A percentile compares a stretch with the other conserved stretches of the same genome.
Evolutionary conservation across 805 yeast species (phyloP).

Genomic region (Metschnikowia matae): DNA sequence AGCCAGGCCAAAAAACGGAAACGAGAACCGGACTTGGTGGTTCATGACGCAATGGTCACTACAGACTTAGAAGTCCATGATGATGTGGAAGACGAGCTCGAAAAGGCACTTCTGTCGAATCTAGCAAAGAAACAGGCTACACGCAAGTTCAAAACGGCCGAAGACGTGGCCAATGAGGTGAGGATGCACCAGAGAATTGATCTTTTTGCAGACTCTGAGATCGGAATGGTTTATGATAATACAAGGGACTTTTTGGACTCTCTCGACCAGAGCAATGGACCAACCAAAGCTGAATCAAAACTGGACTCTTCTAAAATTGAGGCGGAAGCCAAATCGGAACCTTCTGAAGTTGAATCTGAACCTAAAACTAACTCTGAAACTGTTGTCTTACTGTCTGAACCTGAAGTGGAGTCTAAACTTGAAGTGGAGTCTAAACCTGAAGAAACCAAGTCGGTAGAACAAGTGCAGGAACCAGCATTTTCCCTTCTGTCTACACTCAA

Average conservation of each 20-base stretch:
- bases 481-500: conserved; percentile 15
- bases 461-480: not conserved
- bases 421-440: not conserved
- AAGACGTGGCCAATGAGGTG: conserved; percentile 38
- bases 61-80: conserved; percentile 18
- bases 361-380: no score
- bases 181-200: conserved; percentile 19
- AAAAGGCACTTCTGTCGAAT: conserved; percentile 27
- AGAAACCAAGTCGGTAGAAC: not conserved
- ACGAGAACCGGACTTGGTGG: conserved; percentile 24
- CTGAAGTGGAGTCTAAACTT: not conserved
- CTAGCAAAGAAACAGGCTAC: conserved; percentile 25
- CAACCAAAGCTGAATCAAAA: not conserved
- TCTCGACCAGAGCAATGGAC: conserved; percentile 5
- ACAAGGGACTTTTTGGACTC: conserved; percentile 38
- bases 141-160: conserved; percentile 26
- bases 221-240: conserved; percentile 27
- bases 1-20: conserved; percentile 8
- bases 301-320: not conserved
- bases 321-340: not conserved
- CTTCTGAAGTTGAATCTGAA: not conserved
- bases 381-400: no score
- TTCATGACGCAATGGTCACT: conserved; percentile 24
- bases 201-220: conserved; percentile 13
- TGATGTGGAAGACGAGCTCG: conserved; percentile 31